Percentiles rank a stretch among this genome's conserved stretches.
Conservation (phyloP, 495 filamentous ascomycete genomes). For the Aspergillus biplanus region DNA sequence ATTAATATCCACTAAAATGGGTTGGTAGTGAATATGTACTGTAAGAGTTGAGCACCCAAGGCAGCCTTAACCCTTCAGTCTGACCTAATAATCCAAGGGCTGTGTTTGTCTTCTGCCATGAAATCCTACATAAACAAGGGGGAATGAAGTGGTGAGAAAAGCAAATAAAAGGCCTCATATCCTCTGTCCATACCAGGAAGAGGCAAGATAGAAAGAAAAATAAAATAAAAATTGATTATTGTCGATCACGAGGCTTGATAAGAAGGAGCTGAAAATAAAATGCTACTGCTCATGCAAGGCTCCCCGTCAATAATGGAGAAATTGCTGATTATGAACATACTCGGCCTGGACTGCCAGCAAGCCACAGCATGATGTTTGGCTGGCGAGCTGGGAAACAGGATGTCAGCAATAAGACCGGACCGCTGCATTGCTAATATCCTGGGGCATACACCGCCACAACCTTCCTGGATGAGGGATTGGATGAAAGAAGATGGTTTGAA, state of each 20-base stretch:
- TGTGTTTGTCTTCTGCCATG: neutral
- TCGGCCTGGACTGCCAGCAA: conserved; percentile 18
- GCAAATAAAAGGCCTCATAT: neutral
- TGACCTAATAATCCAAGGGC: neutral
- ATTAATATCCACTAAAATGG: neutral
- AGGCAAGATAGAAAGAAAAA: conserved; percentile 2
- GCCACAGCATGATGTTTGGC: conserved; percentile 27
- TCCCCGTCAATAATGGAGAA: conserved; percentile 9
- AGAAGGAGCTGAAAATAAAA: conserved; percentile 12
- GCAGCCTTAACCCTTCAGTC: neutral
- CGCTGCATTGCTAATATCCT: conserved; percentile 24
- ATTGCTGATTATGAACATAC: conserved; percentile 1
- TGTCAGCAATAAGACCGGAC: conserved; percentile 16
- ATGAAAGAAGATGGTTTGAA: conserved; percentile 26
- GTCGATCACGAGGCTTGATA: conserved; percentile 22
- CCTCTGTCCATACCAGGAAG: neutral
- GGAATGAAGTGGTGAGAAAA: neutral
- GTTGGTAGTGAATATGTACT: neutral
- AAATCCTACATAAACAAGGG: neutral
- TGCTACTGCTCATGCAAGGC: conserved; percentile 22
- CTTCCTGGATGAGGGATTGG: conserved; percentile 10
- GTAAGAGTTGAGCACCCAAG: neutral
- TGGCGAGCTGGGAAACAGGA: conserved; percentile 6
- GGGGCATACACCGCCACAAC: conserved; percentile 24
- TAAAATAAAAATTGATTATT: conserved; percentile 5